Evolutionary conservation across 2,329 filamentous ascomycete species (phyloP), one percentile per base, ranked within the genome.

Genomic region (Pestalotiopsis sp.): DNA sequence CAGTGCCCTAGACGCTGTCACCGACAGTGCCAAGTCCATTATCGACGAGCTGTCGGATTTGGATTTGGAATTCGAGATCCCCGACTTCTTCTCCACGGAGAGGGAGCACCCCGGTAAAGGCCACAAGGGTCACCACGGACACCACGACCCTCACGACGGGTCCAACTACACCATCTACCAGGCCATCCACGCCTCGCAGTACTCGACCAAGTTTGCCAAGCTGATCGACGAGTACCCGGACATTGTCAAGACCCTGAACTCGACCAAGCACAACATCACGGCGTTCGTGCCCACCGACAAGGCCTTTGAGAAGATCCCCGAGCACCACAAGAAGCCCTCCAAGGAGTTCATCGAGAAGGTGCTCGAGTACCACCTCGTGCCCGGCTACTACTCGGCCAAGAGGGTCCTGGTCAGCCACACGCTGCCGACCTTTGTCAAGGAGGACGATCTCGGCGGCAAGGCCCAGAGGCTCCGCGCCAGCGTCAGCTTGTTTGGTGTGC

Each of bases 271-370:
- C 25, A 95, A 95, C 79, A 89, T 91, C 76, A 97, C 95, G 0
- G 80, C 96, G 64, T 97, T 97, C 75, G 92, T 93, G 2, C 95
- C 95, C 0, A 90, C 88, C 1, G 89, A 97, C 77, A 82, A 85
- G 64, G 94, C 94, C 0, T 95, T 98, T 74, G 88, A 91, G 70
- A 82, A 86, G 72, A 79, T 90, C 27, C 86, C 86, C 2, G 74
- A 84, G 23, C 76, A 84, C 78, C 74, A 82, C 67, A 78, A 73
- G 65, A 90, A 93, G 81, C 91, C 90, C 4, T 86, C 87, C 68
- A 91, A 93, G 79, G 90, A 95, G 74, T 81, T 90, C 60, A 78
- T 97, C 70, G 88, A 93, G 81, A 84, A 86, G 66, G 76, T 95
- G 5, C 81, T 97, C 1, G 80, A 87, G 60, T 97, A 98, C 80